A percentile compares a stretch with the other conserved stretches of the same genome.
phyloP scores from a whole-genome alignment of 371 early-diverging fungal species.

The Mucor sp. region DNA sequence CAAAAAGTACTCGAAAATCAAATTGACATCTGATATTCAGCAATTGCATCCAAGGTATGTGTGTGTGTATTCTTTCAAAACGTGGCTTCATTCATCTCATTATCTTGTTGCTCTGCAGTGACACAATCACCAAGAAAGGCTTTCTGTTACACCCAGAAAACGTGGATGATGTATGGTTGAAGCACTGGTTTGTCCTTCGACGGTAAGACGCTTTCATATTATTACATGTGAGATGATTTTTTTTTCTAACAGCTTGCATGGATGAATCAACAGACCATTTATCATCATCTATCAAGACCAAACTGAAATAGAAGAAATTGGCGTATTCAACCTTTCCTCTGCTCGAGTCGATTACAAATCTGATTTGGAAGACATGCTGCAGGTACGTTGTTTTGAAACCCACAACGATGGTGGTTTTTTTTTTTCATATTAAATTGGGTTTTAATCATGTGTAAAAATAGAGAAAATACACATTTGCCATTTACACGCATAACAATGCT shows the following conservation, averaged over 20 bases:
- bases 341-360: constrained; percentile 65
- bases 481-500: constrained; percentile 73
- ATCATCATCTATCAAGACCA: constrained; percentile 68
- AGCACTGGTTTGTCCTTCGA: constrained; percentile 42
- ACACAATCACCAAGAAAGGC: constrained; percentile 55
- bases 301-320: constrained; percentile 61
- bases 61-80: background rate
- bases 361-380: constrained; percentile 50
- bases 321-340: constrained; percentile 67
- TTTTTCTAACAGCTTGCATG: background rate
- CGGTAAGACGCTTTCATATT: constrained; percentile 26
- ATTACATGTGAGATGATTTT: background rate
- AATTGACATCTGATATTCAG: constrained; percentile 28
- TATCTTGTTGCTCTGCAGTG: constrained; percentile 36
- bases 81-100: constrained; percentile 37
- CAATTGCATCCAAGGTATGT: constrained; percentile 27
- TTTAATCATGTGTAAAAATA: constrained; percentile 19
- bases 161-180: constrained; percentile 33
- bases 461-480: constrained; percentile 66
- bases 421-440: background rate
- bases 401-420: background rate
- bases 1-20: constrained; percentile 17
- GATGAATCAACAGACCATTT: constrained; percentile 56
- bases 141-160: constrained; percentile 51
- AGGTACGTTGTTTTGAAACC: constrained; percentile 17